These are phyloP conservation scores for Apiospora arundinis DNA, from an alignment of 2,329 filamentous ascomycete species.

Conservation along the genomic window DNA sequence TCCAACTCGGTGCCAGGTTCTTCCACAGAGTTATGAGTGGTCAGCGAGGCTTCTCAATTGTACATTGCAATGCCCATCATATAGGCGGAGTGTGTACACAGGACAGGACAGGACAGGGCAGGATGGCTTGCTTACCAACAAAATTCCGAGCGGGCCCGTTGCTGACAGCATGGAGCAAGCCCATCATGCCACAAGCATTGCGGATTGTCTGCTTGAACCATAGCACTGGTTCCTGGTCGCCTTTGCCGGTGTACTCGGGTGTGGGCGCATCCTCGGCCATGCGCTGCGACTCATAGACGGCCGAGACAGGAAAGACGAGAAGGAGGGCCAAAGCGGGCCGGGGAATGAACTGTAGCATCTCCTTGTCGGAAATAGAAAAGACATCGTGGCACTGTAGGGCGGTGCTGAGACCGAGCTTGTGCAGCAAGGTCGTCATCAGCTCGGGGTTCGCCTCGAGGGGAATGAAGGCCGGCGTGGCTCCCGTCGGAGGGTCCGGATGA, in stretches of 20 bases:
- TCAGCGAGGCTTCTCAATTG: background rate
- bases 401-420: conserved; percentile 82
- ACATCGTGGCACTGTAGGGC: conserved; percentile 86
- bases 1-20: conserved; percentile 63
- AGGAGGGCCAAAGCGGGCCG: conserved; percentile 88
- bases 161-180: conserved; percentile 78
- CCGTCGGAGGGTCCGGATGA: conserved; percentile 46
- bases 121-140: conserved; percentile 53
- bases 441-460: conserved; percentile 79
- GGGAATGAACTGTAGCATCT: conserved; percentile 85
- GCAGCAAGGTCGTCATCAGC: conserved; percentile 84
- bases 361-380: conserved; percentile 85
- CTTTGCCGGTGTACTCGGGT: conserved; percentile 70
- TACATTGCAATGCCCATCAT: background rate
- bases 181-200: conserved; percentile 93
- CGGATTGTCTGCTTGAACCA: conserved; percentile 97
- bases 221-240: conserved; percentile 75
- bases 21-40: conserved; percentile 30
- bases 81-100: too few relatives aligned
- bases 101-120: background rate
- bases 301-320: conserved; percentile 87
- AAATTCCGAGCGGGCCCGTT: conserved; percentile 75
- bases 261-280: conserved; percentile 72
- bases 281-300: conserved; percentile 79
- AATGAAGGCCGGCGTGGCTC: conserved; percentile 56